A percentile compares a stretch with the other conserved stretches of the same genome.
These are phyloP conservation scores for Pseudonectria buxi DNA, from an alignment of 2,329 filamentous ascomycete genomes.

Conservation along the genomic window DNA sequence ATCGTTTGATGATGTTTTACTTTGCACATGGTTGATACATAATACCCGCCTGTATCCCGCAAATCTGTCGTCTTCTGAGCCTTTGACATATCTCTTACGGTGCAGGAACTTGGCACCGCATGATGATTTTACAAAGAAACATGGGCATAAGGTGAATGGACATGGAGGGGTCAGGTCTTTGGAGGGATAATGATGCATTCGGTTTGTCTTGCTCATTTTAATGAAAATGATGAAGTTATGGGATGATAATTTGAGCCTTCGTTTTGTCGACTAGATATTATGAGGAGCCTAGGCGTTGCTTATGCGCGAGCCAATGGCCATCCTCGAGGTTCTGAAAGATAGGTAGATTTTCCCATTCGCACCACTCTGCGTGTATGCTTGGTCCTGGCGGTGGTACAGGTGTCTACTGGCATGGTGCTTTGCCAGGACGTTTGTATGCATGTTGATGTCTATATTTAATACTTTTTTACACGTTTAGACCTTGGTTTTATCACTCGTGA, in stretches of 20 bases:
- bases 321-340: too few relatives aligned
- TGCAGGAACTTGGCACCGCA: slow-evolving; percentile 14
- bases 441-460: too few relatives aligned
- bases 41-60: slow-evolving; percentile 32
- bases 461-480: too few relatives aligned
- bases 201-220: slow-evolving; percentile 29
- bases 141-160: slow-evolving; percentile 23
- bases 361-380: too few relatives aligned
- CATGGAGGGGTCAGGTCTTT: slow-evolving; percentile 23
- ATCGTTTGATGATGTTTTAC: slow-evolving; percentile 21
- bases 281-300: slow-evolving; percentile 6
- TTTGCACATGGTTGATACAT: slow-evolving; percentile 36
- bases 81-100: slow-evolving; percentile 17
- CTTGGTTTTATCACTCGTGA: too few relatives aligned
- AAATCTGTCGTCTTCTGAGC: slow-evolving; percentile 20
- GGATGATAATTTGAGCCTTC: too few relatives aligned
- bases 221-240: slow-evolving; percentile 25
- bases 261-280: too few relatives aligned
- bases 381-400: too few relatives aligned
- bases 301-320: too few relatives aligned
- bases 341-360: too few relatives aligned
- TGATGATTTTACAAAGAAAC: slow-evolving; percentile 22
- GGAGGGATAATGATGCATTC: slow-evolving; percentile 28
- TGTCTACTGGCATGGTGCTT: too few relatives aligned
- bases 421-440: too few relatives aligned